Evolutionary conservation across 1,284 basidiomycete genomes (phyloP).

Genomic region (Sparassis latifolia): DNA sequence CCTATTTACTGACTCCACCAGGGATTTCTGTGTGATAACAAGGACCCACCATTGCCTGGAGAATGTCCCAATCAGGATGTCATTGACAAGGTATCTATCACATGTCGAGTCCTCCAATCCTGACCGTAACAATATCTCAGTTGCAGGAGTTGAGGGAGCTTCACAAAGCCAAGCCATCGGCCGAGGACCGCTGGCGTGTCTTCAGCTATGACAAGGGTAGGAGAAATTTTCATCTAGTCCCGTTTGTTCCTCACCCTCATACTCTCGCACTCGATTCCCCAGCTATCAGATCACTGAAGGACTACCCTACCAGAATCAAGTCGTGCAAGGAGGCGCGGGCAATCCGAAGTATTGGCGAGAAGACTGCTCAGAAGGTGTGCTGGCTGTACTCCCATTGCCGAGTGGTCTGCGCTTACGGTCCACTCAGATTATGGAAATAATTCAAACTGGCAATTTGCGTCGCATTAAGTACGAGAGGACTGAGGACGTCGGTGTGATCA

Average conservation of each 20-base stretch:
- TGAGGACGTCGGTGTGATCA: constrained; percentile 45
- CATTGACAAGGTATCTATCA: constrained; percentile 48
- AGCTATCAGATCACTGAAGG: constrained; percentile 52
- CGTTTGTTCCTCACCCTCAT: neutral
- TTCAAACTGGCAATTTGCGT: constrained; percentile 58
- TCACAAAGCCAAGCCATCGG: constrained; percentile 47
- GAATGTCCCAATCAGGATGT: constrained; percentile 58
- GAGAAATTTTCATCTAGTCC: constrained; percentile 3
- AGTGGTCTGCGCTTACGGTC: neutral
- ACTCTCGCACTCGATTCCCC: neutral
- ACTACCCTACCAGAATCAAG: constrained; percentile 54
- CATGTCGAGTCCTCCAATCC: neutral
- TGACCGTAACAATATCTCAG: constrained; percentile 26
- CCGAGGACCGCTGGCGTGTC: constrained; percentile 59
- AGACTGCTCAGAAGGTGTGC: constrained; percentile 67
- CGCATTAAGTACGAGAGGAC: constrained; percentile 60
- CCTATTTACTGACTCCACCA: constrained; percentile 15
- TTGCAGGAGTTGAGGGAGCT: constrained; percentile 54
- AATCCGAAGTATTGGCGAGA: constrained; percentile 65
- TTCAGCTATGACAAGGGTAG: constrained; percentile 57
- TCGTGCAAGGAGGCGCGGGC: constrained; percentile 55
- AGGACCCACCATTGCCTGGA: constrained; percentile 23
- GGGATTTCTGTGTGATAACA: constrained; percentile 58
- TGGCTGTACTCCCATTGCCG: constrained; percentile 3
- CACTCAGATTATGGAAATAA: constrained; percentile 73